Base-by-base conservation (phyloP, 2,329 filamentous ascomycete genomes). In the Zymoseptoria tritici region DNA sequence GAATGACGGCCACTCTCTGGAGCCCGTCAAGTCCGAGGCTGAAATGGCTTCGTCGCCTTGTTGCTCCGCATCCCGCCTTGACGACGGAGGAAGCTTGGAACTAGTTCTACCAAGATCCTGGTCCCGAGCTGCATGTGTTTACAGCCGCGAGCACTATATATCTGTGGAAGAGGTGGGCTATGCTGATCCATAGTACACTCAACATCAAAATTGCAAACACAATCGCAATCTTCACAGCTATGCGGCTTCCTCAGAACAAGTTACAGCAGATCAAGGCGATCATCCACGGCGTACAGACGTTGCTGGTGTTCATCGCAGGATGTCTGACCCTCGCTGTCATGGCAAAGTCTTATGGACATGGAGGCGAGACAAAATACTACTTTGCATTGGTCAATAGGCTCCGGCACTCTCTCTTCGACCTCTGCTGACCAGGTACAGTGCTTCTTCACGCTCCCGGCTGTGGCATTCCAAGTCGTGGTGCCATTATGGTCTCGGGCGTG, bases 401-500 rank as follows among this genome's bases (percentile, higher is more conserved):
- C 3, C 7, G 26, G 7, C 26, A 29, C 21, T 20, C 26, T 46
- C 8, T 24, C 20, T 46, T 29, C 9, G 8, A 29, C 26, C 26
- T n/a, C 13, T 11, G 36, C 36, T 46, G 56, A 56, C 52, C 21
- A 8, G 13, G 9, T 61, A 52, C 63, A 85, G 83, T 85, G 83
- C 70, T 85, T 83, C 77, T 71, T 85, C 63, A 80, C 79, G 50
- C 76, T 83, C 50, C 83, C 83, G 11, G 81, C 80, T 26, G 74
- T 85, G 42, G 75, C 85, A 59, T 86, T 85, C 70, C 80, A 84
- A 57, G 77, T 80, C 52, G 83, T 83, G 70, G 81, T 84, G 4
- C 83, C 84, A 4, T 81, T 84, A 75, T 86, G 82, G 80, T 78
- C 79, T 22, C 80, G 83, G 62, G 80, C 83, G 24, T 77, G 77